Evolutionary conservation across 75 land plant genomes (phyloP).

Genomic region (Cryptomeria japonica): DNA sequence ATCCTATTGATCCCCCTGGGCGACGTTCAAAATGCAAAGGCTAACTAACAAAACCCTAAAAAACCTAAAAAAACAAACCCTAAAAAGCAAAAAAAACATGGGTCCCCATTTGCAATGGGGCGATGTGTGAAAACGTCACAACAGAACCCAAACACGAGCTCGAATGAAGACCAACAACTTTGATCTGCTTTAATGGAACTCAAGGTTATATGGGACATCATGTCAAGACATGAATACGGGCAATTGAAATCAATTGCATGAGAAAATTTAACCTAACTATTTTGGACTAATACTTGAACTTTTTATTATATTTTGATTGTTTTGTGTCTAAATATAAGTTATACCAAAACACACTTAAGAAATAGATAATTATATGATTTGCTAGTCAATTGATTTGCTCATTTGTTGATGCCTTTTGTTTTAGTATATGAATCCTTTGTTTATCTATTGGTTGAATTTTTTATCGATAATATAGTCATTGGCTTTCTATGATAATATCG

Average conservation of each 20-base stretch:
- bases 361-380: neutral
- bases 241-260: neutral
- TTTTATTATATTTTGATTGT: neutral
- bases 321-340: neutral
- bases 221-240: neutral
- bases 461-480: neutral
- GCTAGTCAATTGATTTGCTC: neutral
- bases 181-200: neutral
- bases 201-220: neutral
- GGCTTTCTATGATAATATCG: neutral
- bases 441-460: neutral
- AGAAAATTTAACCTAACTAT: neutral
- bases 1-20: too few species aligned
- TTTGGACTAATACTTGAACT: neutral
- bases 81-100: too few species aligned
- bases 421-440: neutral
- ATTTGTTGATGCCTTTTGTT: neutral
- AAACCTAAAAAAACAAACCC: too few species aligned
- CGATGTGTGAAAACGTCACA: too few species aligned
- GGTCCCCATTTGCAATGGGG: too few species aligned
- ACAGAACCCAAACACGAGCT: too few species aligned
- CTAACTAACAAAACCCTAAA: too few species aligned
- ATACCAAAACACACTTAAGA: neutral
- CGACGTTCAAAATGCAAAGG: too few species aligned
- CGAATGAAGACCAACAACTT: too few species aligned